Base-by-base conservation (phyloP, 1,139 yeast genomes). In the Diutina rugosa region DNA sequence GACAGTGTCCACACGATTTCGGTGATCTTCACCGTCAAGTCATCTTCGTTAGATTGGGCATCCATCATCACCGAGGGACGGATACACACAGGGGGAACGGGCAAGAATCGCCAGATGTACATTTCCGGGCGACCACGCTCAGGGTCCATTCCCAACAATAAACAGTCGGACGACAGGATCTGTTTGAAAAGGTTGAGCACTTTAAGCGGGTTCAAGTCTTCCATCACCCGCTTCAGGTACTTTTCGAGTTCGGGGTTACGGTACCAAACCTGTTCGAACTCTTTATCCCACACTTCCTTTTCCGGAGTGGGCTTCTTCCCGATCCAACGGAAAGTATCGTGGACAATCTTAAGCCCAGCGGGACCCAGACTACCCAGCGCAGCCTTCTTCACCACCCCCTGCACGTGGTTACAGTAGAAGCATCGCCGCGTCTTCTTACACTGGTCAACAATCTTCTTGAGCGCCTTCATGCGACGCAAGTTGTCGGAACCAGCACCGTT, bases 1-100 rank as follows among this genome's bases (percentile, higher is more conserved):
- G 96, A 85, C 14, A 95, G 87, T 0, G 97, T 90, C 95, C 96
- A 91, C 29, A 91, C 98, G 60, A 95, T 90, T 71, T 95, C 99
- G 0, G 99, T 90, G 58, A 95, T 75, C 67, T 95, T 95, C 38
- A 91, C 97, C 0, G 99, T 95, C 62, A 95, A 77, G 71, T 95
- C 99, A 70, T 95, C 99, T 73, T 95, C 99, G 70, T 95, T 95
- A 46, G 95, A 86, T 53, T 91, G 90, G 58, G 93, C 96, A 29
- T 52, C 48, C 90, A 90, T 90, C 77, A 83, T 78, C 45, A 95
- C 98, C 6, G 98, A 91, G 1, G 99, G 99, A 63, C 99, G 82
- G 57, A 95, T 93, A 77, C 99, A 95, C 28, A 95, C 97, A 0
- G 99, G 99, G 0, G 99, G 99, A 0, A 98, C 99, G 0, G 99